Evolutionary conservation across 2,329 filamentous ascomycete genomes (phyloP).

Genomic region (Phoma sp.): DNA sequence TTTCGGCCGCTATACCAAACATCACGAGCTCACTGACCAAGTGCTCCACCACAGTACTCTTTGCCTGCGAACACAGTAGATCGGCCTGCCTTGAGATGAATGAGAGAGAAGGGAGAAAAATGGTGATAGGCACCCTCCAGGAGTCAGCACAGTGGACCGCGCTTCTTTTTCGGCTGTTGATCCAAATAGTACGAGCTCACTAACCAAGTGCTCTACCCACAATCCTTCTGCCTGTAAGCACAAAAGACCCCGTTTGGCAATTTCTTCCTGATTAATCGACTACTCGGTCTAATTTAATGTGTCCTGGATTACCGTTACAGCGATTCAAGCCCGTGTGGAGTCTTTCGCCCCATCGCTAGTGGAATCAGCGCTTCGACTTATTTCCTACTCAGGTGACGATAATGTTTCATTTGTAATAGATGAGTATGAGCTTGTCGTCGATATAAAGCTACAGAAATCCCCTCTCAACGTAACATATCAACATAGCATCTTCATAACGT

Average conservation of each 20-base stretch:
- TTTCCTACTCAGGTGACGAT: conserved; percentile 4
- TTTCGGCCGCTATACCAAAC: too few species aligned
- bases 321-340: conserved; percentile 1
- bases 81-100: background rate
- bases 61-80: too few species aligned
- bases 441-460: conserved; percentile 4
- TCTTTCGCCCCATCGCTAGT: conserved; percentile 3
- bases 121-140: background rate
- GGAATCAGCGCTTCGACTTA: background rate
- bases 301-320: conserved; percentile 1
- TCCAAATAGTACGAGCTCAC: conserved; percentile 6
- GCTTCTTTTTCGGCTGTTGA: background rate
- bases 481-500: conserved; percentile 2
- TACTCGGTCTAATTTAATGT: conserved; percentile 7
- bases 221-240: conserved; percentile 1
- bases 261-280: conserved; percentile 1
- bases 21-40: too few species aligned
- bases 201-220: conserved; percentile 6
- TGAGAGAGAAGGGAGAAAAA: background rate
- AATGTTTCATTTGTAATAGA: conserved; percentile 6
- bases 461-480: conserved; percentile 1
- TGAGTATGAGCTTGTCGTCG: conserved; percentile 1
- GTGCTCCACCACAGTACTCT: too few species aligned
- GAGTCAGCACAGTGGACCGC: background rate
- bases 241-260: background rate